Percentiles rank a stretch among this genome's conserved stretches.
These are phyloP conservation scores for Thuja plicata DNA, from an alignment of 83 land plant genomes.

Conservation along the genomic window DNA sequence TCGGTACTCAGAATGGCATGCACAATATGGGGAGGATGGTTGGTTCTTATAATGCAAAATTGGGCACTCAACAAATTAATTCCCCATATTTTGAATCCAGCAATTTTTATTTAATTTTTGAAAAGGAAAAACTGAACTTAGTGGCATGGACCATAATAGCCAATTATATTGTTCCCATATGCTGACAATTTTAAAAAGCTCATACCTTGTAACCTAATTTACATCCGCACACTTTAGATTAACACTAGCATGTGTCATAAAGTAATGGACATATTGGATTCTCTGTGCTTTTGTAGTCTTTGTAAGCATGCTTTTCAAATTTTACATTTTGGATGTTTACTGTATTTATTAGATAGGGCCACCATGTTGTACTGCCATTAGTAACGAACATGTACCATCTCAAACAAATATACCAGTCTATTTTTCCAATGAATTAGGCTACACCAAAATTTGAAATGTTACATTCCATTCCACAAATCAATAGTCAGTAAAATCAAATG, in stretches of 20 bases:
- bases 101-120: neutral
- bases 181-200: neutral
- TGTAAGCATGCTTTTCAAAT: neutral
- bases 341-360: neutral
- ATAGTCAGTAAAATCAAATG: neutral
- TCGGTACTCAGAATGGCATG: neutral
- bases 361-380: neutral
- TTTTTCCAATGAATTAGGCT: neutral
- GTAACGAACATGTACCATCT: neutral
- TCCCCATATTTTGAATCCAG: neutral
- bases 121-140: neutral
- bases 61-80: neutral
- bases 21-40: neutral
- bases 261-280: neutral
- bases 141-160: neutral
- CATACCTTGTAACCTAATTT: neutral
- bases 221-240: neutral
- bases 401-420: neutral
- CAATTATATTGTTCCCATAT: neutral
- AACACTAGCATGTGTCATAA: neutral
- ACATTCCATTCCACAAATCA: neutral
- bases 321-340: neutral
- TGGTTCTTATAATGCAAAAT: neutral
- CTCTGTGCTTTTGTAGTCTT: neutral
- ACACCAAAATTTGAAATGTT: neutral